Evolutionary conservation across 169 alveolate genomes (phyloP), one percentile per base, ranked within the genome.

Genomic region (Babesia bigemina): DNA sequence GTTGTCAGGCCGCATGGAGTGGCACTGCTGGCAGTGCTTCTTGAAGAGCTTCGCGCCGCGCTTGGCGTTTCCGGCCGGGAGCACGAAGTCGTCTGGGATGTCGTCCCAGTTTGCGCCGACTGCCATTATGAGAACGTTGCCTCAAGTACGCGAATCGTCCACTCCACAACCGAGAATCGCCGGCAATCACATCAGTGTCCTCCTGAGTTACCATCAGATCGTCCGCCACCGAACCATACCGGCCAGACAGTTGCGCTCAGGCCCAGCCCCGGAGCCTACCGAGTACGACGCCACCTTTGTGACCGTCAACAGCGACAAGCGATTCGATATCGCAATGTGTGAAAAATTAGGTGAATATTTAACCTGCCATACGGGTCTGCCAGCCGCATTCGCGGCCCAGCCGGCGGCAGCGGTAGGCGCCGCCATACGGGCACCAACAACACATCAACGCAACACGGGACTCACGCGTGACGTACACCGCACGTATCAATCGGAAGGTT

Each of bases 21-120:
- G 95, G 60, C 95, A 91, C 63, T 91, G 95, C n/a, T 86, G 88
- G 82, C 95, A 91, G 71, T 91, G 94, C 56, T 91, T 91, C 73
- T 91, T 91, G 78, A 91, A 91, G 0, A 89, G 75, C 52, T 89
- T 91, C 26, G 90, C 93, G n/a, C 95, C 95, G 39, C 91, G 71
- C 21, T 75, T 79, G 28, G 87, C 91, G 53, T 85, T 85, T 19
- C 95, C 95, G 24, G 72, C 53, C 56, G 95, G 93, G 47, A 86
- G 85, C 52, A 90, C 94, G 63, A 90, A 90, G 61, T 83, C 81
- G 45, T 90, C 94, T 12, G 86, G 87, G 61, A 85, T 48, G 55
- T 66, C 85, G 74, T 86, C 86, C 79, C 88, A 81, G 56, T 65
- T 56, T 12, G 21, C 49, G 14, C 39, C 67, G n/a, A 26, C 13